Percentiles rank a stretch among this genome's conserved stretches.
Evolutionary conservation across 73 alveolate species (phyloP).

Genomic region (Blepharisma japonicum): DNA sequence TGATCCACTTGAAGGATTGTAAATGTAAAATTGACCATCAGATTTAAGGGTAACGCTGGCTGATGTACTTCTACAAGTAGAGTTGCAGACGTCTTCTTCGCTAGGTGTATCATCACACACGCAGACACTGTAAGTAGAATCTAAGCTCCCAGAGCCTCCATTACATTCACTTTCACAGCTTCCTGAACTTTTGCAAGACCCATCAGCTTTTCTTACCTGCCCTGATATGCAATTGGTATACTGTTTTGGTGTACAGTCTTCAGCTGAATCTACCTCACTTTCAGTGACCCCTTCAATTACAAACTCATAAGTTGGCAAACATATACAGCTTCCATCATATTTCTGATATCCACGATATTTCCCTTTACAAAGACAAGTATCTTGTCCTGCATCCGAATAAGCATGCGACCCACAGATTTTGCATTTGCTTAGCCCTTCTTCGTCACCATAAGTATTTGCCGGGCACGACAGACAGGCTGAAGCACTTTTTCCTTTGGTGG

Average conservation of each 20-base stretch:
- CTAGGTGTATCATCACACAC: conserved; percentile 20
- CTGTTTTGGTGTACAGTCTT: conserved; percentile 50
- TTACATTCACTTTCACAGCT: conserved; percentile 35
- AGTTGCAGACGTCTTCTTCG: conserved; percentile 30
- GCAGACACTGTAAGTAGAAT: conserved; percentile 40
- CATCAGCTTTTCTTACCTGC: conserved; percentile 26
- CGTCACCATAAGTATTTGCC: conserved; percentile 32
- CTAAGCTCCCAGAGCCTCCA: background rate
- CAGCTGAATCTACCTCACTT: conserved; percentile 35
- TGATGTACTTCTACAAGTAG: conserved; percentile 12
- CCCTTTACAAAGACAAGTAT: conserved; percentile 54
- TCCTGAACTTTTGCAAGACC: conserved; percentile 28
- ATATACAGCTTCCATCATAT: conserved; percentile 46
- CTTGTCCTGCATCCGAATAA: conserved; percentile 34
- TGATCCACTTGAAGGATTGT: conserved; percentile 28
- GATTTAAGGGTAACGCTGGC: conserved; percentile 16
- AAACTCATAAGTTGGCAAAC: conserved; percentile 48
- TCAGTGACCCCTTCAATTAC: conserved; percentile 34
- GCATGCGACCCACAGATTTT: conserved; percentile 44
- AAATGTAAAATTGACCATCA: conserved; percentile 26
- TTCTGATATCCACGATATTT: conserved; percentile 37
- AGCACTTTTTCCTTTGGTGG: conserved; percentile 32
- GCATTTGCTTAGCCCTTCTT: conserved; percentile 41
- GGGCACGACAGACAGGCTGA: conserved; percentile 44
- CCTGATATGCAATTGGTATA: conserved; percentile 32